Evolutionary conservation across 495 filamentous ascomycete species (phyloP), one percentile per base, ranked within the genome.

Genomic region (Astrocystis sublimbata): DNA sequence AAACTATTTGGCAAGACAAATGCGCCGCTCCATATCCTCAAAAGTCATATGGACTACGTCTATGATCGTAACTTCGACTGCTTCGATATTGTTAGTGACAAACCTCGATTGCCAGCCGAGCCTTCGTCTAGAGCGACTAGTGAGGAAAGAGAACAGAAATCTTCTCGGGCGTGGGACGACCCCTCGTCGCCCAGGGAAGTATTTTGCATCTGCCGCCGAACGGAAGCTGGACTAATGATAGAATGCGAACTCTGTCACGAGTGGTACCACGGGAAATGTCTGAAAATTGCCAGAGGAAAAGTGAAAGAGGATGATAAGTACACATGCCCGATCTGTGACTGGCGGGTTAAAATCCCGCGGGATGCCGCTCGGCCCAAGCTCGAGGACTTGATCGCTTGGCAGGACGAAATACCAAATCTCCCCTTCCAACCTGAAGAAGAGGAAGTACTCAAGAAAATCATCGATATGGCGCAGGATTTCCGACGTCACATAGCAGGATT

Each of bases 1-100:
- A 98, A 98, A 76, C 78, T 99, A 0, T 99, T 99, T 66, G 96
- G 96, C 38, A 99, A 99, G 75, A 93, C 96, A 3, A 99, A 99
- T 72, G 94, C 94, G 3, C 94, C 94, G 10, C 75, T 99, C 30
- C 94, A 98, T 69, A 99, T 99, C 63, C 77, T 99, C 26, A 90
- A 90, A 61, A 86, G 85, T 24, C 93, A 99, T 67, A 96, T 99
- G 92, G 89, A 92, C 54, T 91, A 92, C 71, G 96, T 98, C 4
- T 85, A 90, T 21, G 88, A 90, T 46, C 88, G 92, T 31, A 99
- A 99, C 63, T 73, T 86, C 24, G 89, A 89, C 63, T 99, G 94
- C 75, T 98, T 98, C 74, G 91, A 96, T 68, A 83, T 96, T 52
- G 83, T 86, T n/a, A 73, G 76, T 51, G 94, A 99, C 75, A 89